phyloP scores from a whole-genome alignment of 768 basidiomycete species.

The Boletus reticulatus region DNA sequence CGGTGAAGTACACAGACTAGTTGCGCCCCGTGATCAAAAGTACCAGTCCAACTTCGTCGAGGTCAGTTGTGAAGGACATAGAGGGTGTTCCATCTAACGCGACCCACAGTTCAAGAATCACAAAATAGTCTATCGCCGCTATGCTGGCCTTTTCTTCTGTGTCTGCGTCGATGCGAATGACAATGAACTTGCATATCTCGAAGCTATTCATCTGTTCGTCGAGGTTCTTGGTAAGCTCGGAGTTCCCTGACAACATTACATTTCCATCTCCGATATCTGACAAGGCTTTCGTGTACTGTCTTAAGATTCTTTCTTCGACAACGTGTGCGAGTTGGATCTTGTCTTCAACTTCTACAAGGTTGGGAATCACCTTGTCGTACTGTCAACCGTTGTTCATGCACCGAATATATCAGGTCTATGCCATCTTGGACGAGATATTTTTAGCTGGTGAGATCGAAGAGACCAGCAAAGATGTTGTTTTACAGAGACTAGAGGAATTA shows the following conservation, averaged over 20 bases:
- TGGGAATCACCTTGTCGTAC: neutral
- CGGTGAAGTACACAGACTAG: constrained; percentile 94
- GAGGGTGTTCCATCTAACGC: constrained; percentile 2
- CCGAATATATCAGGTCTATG: constrained; percentile 69
- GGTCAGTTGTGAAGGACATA: constrained; percentile 44
- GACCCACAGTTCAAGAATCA: constrained; percentile 85
- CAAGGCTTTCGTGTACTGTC: neutral
- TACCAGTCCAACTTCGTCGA: constrained; percentile 99
- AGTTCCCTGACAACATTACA: neutral
- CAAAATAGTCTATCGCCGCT: constrained; percentile 96
- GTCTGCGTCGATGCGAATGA: constrained; percentile 98
- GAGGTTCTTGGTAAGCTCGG: constrained; percentile 82
- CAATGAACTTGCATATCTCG: constrained; percentile 95
- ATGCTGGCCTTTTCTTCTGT: constrained; percentile 97
- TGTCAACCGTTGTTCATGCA: constrained; percentile 5
- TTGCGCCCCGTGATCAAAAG: constrained; percentile 97
- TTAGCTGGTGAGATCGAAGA: constrained; percentile 98
- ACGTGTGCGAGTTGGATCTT: constrained; percentile 96
- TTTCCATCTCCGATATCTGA: neutral
- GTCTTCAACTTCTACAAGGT: constrained; percentile 99
- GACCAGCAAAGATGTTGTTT: constrained; percentile 94
- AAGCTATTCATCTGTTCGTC: constrained; percentile 97
- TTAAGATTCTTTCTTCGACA: constrained; percentile 95
- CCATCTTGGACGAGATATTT: constrained; percentile 97
- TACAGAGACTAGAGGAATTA: constrained; percentile 84